A percentile compares a stretch with the other conserved stretches of the same genome.
These are phyloP conservation scores for Cladosporium phlei DNA, from an alignment of 2,329 filamentous ascomycete species.

Conservation along the genomic window DNA sequence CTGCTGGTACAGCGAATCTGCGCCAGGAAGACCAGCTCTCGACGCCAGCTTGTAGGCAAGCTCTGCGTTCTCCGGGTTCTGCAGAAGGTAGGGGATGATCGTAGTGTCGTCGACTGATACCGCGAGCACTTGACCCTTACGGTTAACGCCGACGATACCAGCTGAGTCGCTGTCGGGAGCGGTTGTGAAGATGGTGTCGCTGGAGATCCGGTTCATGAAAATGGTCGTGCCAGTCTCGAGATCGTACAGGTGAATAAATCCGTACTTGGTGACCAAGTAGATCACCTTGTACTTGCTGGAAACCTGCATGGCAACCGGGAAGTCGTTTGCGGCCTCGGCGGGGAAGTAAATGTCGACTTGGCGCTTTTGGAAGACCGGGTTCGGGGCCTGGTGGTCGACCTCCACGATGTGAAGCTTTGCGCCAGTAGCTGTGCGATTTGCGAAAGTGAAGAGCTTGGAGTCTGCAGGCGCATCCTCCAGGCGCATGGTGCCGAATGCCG, in stretches of 20 bases:
- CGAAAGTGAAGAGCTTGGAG: conserved; percentile 95
- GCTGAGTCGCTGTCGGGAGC: conserved; percentile 75
- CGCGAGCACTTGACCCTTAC: conserved; percentile 92
- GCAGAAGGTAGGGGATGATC: conserved; percentile 88
- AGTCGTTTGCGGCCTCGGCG: conserved; percentile 89
- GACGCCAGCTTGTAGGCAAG: conserved; percentile 96
- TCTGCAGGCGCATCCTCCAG: conserved; percentile 85
- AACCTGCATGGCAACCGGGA: conserved; percentile 95
- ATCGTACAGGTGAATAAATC: conserved; percentile 98
- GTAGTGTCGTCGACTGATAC: conserved; percentile 89
- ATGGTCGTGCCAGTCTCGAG: conserved; percentile 92
- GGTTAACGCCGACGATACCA: conserved; percentile 91
- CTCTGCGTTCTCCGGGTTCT: conserved; percentile 89
- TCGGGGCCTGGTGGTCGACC: conserved; percentile 86
- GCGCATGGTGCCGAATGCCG: conserved; percentile 83
- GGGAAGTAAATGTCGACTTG: conserved; percentile 98
- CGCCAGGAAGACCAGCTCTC: conserved; percentile 85
- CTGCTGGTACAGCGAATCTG: conserved; percentile 85
- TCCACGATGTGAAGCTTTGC: conserved; percentile 97
- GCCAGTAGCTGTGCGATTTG: conserved; percentile 80
- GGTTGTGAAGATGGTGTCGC: conserved; percentile 97
- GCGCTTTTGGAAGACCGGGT: conserved; percentile 89
- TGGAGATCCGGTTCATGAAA: conserved; percentile 99
- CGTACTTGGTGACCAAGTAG: conserved; percentile 97
- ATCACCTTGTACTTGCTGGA: conserved; percentile 95